Conservation (phyloP, 1,139 yeast species). For the Candida buenavistaensis region DNA sequence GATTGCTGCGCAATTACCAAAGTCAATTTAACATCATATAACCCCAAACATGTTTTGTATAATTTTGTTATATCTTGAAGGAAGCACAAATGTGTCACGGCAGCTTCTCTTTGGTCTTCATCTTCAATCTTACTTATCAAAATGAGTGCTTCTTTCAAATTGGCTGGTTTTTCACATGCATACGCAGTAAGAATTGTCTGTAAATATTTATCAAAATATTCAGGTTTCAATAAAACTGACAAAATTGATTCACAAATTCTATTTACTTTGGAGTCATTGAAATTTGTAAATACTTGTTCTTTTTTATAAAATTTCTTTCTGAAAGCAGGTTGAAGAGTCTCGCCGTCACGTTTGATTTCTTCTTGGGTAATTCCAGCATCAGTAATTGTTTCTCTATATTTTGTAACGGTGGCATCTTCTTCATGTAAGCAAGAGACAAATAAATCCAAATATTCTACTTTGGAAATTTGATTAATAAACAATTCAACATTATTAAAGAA, state of each 20-base stretch:
- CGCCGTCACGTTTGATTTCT: slow-evolving; percentile 11
- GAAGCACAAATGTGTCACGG: slow-evolving; percentile 83
- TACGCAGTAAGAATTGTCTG: slow-evolving; percentile 88
- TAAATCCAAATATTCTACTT: slow-evolving; percentile 77
- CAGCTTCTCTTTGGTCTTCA: slow-evolving; percentile 55
- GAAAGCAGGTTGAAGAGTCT: slow-evolving; percentile 14
- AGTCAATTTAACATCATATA: slow-evolving; percentile 80
- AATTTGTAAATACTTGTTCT: slow-evolving; percentile 27
- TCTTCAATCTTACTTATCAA: slow-evolving; percentile 53
- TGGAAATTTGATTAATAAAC: slow-evolving; percentile 72
- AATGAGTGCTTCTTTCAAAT: slow-evolving; percentile 68
- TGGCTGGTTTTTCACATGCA: slow-evolving; percentile 90
- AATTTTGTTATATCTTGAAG: slow-evolving; percentile 84
- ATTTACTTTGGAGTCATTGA: slow-evolving; percentile 64
- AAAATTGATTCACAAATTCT: slow-evolving; percentile 73
- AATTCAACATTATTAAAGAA: slow-evolving; percentile 63
- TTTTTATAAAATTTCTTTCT: slow-evolving; percentile 34
- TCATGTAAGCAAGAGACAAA: slow-evolving; percentile 84
- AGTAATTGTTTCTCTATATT: slow-evolving; percentile 71
- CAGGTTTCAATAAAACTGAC: slow-evolving; percentile 51
- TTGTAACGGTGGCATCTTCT: slow-evolving; percentile 82
- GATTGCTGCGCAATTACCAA: slow-evolving; percentile 90
- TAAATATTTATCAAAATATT: slow-evolving; percentile 57
- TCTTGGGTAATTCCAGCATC: slow-evolving; percentile 20
- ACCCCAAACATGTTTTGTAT: slow-evolving; percentile 76